Evolutionary conservation across 2,329 filamentous ascomycete species (phyloP), one percentile per base, ranked within the genome.

Genomic region (Apiospora aurea): DNA sequence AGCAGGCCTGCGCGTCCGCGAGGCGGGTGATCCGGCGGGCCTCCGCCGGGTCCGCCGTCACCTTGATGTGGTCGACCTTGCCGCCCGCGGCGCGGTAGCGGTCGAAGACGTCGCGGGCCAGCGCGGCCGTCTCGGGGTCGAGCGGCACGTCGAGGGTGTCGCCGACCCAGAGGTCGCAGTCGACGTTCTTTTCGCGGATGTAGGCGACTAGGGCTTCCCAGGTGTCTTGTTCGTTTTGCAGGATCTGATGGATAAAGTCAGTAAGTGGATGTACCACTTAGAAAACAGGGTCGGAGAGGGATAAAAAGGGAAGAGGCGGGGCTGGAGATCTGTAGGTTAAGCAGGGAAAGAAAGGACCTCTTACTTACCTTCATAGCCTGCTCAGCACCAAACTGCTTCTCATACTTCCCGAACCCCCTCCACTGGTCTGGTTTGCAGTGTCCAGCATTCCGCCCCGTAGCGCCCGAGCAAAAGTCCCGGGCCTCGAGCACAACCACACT

Each of bases 141-240:
- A 75, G 67, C 24, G 74, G 72, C 29, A 75, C 73, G 69, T 75
- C 74, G 16, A 75, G 69, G n/a, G 73, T 75, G 53, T 75, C 70
- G 24, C 74, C 74, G 4, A 75, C 74, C 73, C 74, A 74, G 47
- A 75, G 73, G 44, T 75, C 74, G 49, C 74, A 75, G 47, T 75
- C 70, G 16, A 75, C 73, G 11, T 72, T 70, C 26, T 75, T 66
- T 13, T 71, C 71, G 24, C 68, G 68, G 44, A 75, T 71, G 51
- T 75, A 75, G 43, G 46, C 29, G 10, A 75, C 74, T 10, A 74
- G 47, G 46, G 57, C 70, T 24, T 71, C 71, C 72, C 73, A 75
- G 3, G 74, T 75, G 38, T 74, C 61, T 53, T 70, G 71, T 53
- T 74, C 73, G 46, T 74, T 74, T 69, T 71, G 69, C 38, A 74